phyloP scores from a whole-genome alignment of 768 basidiomycete species.

The Boletellus sp. region DNA sequence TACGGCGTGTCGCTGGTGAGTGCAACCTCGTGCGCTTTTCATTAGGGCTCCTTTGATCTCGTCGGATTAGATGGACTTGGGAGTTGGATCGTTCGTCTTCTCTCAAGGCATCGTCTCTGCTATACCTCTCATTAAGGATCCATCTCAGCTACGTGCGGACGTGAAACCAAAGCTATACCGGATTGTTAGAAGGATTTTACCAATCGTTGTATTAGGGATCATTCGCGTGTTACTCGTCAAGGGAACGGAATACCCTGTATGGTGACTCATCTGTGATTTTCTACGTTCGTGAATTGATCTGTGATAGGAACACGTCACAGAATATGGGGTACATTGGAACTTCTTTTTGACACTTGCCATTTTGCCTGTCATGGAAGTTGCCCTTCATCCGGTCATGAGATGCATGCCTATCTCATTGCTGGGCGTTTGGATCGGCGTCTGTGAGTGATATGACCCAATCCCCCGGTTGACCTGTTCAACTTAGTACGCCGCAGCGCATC shows the following conservation, averaged over 20 bases:
- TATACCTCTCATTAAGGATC: conserved; percentile 68
- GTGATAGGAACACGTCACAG: conserved; percentile 85
- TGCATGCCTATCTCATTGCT: conserved; percentile 57
- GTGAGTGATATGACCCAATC: conserved; percentile 36
- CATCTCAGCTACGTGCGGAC: conserved; percentile 47
- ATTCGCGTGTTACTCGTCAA: conserved; percentile 84
- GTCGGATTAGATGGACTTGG: conserved; percentile 83
- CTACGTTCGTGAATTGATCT: not conserved
- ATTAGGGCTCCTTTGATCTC: not conserved
- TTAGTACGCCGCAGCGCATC: conserved; percentile 54
- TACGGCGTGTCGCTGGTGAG: conserved; percentile 91
- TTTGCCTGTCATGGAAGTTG: conserved; percentile 67
- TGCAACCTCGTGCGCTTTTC: conserved; percentile 4
- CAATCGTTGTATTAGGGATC: conserved; percentile 70
- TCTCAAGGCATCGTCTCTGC: conserved; percentile 93
- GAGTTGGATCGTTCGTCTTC: conserved; percentile 96
- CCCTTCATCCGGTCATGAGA: conserved; percentile 64
- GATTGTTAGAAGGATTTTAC: conserved; percentile 56
- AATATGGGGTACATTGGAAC: conserved; percentile 98
- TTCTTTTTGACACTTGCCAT: conserved; percentile 93
- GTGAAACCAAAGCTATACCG: conserved; percentile 47
- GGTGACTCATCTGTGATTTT: conserved; percentile 13
- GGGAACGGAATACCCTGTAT: conserved; percentile 88
- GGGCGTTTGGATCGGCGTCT: conserved; percentile 55
- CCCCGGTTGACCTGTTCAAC: not conserved